Evolutionary conservation across 495 filamentous ascomycete genomes (phyloP).

Genomic region (Pseudoneurospora amorphoporcata): DNA sequence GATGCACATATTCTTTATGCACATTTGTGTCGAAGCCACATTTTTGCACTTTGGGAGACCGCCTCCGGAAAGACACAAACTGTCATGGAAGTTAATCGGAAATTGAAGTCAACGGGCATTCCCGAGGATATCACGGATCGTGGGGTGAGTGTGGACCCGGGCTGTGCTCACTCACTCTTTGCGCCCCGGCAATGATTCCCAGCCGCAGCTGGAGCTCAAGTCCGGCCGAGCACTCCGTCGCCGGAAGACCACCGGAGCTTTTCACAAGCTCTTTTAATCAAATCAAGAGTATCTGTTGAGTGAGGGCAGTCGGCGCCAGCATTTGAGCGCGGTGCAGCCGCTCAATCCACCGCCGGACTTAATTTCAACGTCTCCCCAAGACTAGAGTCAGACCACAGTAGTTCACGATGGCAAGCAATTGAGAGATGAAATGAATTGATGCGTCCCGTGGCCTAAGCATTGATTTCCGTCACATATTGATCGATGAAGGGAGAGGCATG

Average conservation of each 20-base stretch:
- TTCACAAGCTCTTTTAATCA: background rate
- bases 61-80: background rate
- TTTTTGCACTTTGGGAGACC: background rate
- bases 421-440: background rate
- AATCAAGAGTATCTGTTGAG: background rate
- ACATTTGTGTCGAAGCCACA: background rate
- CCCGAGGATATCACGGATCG: background rate
- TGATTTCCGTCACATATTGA: background rate
- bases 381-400: background rate
- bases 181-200: background rate
- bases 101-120: background rate
- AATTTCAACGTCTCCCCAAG: background rate
- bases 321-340: background rate
- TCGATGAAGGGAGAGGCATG: background rate
- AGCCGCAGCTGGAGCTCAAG: background rate
- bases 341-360: background rate
- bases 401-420: background rate
- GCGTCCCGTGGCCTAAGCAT: background rate
- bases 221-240: background rate
- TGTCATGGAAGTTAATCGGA: background rate
- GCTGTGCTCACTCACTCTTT: background rate
- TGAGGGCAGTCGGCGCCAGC: background rate
- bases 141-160: background rate
- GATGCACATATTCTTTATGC: background rate
- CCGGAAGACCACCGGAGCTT: background rate